These are phyloP conservation scores for Jackrogersella multiformis DNA, from an alignment of 495 filamentous ascomycete species.

Conservation along the genomic window DNA sequence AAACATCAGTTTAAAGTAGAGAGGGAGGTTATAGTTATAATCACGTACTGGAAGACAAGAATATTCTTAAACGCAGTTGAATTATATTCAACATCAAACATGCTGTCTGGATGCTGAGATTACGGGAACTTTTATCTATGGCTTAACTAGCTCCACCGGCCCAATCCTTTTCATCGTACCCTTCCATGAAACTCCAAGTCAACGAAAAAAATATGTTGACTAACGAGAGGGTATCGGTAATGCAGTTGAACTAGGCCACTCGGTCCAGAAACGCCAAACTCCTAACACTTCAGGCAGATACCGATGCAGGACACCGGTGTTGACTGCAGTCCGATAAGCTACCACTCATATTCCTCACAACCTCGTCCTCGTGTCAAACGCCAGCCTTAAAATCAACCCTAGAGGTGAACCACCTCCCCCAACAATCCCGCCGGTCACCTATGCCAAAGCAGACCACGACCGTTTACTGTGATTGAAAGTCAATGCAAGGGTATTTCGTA, in stretches of 20 bases:
- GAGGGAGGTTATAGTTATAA: background rate
- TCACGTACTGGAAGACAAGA: background rate
- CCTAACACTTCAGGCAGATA: conserved; percentile 24
- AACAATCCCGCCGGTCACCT: conserved; percentile 15
- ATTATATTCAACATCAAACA: conserved; percentile 15
- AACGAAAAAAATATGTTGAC: conserved; percentile 5
- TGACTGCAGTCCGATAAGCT: background rate
- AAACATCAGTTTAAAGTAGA: background rate
- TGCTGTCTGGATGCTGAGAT: conserved; percentile 8
- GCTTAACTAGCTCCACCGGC: conserved; percentile 4
- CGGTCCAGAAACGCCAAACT: conserved; percentile 43
- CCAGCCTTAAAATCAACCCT: conserved; percentile 14
- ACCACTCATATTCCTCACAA: background rate
- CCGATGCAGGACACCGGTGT: background rate
- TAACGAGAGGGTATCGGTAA: conserved; percentile 40
- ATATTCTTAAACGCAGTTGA: background rate
- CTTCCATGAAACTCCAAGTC: conserved; percentile 11
- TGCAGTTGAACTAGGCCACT: conserved; percentile 42
- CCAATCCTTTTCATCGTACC: conserved; percentile 7
- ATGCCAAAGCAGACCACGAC: conserved; percentile 18
- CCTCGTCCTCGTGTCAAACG: conserved; percentile 20
- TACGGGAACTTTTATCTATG: conserved; percentile 25
- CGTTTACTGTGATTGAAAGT: conserved; percentile 37
- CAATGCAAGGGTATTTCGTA: conserved; percentile 28
- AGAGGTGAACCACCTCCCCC: background rate